Evolutionary conservation across 116 monocot species (phyloP).

Genomic region (Papilionanthe hybrid): DNA sequence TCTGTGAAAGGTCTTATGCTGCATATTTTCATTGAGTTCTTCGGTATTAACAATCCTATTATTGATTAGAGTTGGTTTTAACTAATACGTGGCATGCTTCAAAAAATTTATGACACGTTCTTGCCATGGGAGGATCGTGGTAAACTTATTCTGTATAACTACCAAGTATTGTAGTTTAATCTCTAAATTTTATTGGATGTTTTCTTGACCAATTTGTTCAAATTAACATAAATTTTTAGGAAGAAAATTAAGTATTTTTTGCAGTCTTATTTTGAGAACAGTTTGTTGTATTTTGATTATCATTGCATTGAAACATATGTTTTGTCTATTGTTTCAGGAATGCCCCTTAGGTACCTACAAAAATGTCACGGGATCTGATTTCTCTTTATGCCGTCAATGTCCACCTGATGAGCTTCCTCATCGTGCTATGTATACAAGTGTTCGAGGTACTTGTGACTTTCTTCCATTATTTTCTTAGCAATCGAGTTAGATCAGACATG

Average conservation of each 20-base stretch:
- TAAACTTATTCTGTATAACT: background rate
- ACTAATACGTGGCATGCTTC: background rate
- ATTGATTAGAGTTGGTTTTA: background rate
- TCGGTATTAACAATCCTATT: background rate
- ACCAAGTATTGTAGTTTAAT: background rate
- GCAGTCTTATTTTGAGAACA: background rate
- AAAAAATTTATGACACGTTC: background rate
- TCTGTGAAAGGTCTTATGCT: no score
- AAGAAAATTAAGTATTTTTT: background rate
- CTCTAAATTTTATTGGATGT: background rate
- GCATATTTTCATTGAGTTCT: no score
- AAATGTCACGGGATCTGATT: slow-evolving; percentile 86
- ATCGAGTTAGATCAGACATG: background rate
- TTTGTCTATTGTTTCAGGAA: slow-evolving; percentile 46
- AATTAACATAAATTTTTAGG: background rate
- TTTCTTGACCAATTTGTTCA: background rate
- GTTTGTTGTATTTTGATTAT: background rate
- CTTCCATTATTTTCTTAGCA: background rate
- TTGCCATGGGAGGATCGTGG: background rate
- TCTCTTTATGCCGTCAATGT: slow-evolving; percentile 61
- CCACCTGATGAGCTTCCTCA: slow-evolving; percentile 74
- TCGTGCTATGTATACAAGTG: slow-evolving; percentile 66
- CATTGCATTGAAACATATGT: background rate
- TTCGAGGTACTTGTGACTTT: slow-evolving; percentile 57
- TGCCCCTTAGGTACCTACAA: slow-evolving; percentile 94